Base-by-base conservation (phyloP, 1,284 basidiomycete genomes). In the Malassezia sp. region DNA sequence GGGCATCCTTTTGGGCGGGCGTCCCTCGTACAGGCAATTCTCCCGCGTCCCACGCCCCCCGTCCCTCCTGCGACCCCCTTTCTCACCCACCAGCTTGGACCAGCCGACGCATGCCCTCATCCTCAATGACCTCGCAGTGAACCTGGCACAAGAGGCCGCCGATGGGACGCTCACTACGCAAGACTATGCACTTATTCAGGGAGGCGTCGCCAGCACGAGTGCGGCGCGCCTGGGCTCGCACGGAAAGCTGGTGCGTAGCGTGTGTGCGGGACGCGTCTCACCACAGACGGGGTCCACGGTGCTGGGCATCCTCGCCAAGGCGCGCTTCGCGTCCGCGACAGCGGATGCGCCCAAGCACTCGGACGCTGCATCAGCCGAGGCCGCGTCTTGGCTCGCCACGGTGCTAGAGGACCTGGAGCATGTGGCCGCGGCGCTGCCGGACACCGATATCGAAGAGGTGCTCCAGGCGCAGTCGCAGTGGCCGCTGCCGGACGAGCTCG, bases 31-130 rank as follows among this genome's bases (percentile, higher is more conserved):
- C 15, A 33, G 15, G 20, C 27, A 28, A 14, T 14, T 8, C 27
- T 14, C 8, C 27, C 8, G 27, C 27, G 8, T 28, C 14, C 27
- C 27, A 28, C 27, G 27, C 9, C 10, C 31, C 31, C 31, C 15
- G 15, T n/a, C 31, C 11, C 31, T 32, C 31, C 31, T n/a, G 10
- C 31, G 8, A 28, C 14, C 8, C 27, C 27, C 8, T 14, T 14
- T 7, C 27, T 8, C 6, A 17, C 7, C 31, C 15, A 32, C 9
- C 31, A 32, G 8, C 6, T 24, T 75, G 38, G 74, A 75, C 50
- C 70, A 73, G 56, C 83, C 85, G 71, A 80, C 88, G 44, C 84
- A 83, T 59, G 82, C 84, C 63, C 77, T 79, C 55, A 83, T 90
- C 55, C 73, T 91, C 26, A 78, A 80, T 22, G 83, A 86, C 71